These are phyloP conservation scores for Leonotis leonurus DNA, from an alignment of 257 asterid species.

Conservation along the genomic window DNA sequence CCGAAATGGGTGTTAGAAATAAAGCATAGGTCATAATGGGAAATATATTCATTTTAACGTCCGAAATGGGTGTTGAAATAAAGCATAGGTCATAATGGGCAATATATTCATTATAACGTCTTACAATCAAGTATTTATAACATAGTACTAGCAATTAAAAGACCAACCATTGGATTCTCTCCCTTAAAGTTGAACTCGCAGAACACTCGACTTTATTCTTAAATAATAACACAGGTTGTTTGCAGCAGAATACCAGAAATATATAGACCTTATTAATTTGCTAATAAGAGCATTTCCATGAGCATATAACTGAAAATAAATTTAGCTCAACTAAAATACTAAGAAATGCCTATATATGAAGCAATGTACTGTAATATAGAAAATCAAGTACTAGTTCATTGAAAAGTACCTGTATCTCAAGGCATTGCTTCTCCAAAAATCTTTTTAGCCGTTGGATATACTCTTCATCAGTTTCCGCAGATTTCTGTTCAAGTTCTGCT, in stretches of 20 bases:
- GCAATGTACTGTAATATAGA: neutral
- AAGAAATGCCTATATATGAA: neutral
- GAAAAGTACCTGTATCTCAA: conserved; percentile 80
- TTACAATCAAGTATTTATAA: neutral
- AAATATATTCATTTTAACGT: no score
- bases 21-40: neutral
- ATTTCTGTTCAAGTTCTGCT: conserved; percentile 67
- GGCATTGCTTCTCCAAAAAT: conserved; percentile 85
- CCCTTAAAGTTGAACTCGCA: neutral
- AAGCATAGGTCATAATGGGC: neutral
- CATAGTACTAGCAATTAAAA: neutral
- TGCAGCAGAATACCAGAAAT: neutral
- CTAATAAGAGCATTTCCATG: neutral
- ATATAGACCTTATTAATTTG: neutral
- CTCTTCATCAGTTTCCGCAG: conserved; percentile 60
- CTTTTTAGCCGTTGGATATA: conserved; percentile 62
- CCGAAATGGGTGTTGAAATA: neutral
- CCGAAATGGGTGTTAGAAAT: neutral
- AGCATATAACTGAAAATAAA: neutral
- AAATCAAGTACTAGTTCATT: neutral
- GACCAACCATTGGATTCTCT: no score
- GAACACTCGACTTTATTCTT: neutral
- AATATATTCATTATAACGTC: neutral
- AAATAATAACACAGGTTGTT: neutral
- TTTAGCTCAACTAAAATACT: neutral